Base-by-base conservation (phyloP, 768 basidiomycete species). In the Lactarius pseudohatsudake region DNA sequence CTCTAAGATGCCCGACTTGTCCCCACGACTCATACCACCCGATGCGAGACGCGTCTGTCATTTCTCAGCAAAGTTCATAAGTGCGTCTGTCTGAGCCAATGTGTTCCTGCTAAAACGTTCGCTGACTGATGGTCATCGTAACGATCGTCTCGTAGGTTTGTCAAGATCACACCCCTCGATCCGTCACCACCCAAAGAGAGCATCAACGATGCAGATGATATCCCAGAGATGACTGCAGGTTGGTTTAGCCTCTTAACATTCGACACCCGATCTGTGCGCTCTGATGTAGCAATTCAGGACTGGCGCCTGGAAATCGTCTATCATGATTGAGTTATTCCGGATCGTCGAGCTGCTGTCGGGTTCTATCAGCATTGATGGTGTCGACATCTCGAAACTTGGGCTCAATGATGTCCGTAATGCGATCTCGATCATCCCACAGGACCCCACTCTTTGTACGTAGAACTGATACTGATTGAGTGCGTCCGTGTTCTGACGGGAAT, bases 271-370 rank as follows among this genome's bases (percentile, higher is more conserved):
- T 41, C 34, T 54, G 6, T 50, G 45, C 34, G 9, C 57, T 26
- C n/a, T 61, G 10, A 67, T 61, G 61, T 53, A 26, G 15, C 38
- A 59, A 28, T 61, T 43, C 20, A 76, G 77, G 15, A 94, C 93
- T 20, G 93, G 93, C 61, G 93, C 93, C 0, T 94, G 94, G 43
- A 94, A 96, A 77, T 91, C 89, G 18, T 91, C 90, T 0, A 89
- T 98, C 66, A 91, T 96, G 90, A 88, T 88, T 72, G 88, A 91
- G 5, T 79, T 97, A 0, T 96, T 88, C 77, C 86, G 94, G 26
- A 79, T 97, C 32, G 91, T 95, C 22, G 96, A 98, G 72, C 79
- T 91, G 22, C 77, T 82, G 0, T 85, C 85, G 8, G 94, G 95
- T n/a, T 83, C 82, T 3, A 92, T 98, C 69, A 73, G 77, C 28